These are phyloP conservation scores for Beauveria sp. DNA, from an alignment of 2,329 filamentous ascomycete genomes.

Conservation along the genomic window DNA sequence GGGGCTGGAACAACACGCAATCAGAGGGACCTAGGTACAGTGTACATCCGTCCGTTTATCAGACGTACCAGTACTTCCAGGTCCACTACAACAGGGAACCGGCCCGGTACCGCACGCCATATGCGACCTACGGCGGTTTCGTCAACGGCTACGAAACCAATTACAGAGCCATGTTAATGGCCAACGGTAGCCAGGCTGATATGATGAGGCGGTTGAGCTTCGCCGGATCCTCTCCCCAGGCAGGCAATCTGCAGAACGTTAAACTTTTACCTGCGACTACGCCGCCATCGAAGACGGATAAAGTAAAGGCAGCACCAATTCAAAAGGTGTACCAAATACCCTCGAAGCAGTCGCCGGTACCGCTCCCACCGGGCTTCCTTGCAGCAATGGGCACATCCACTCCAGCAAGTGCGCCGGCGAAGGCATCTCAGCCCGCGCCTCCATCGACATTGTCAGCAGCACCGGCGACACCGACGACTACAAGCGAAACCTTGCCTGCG, in stretches of 20 bases:
- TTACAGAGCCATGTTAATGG: constrained; percentile 36
- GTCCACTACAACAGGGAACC: constrained; percentile 52
- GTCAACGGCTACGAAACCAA: constrained; percentile 55
- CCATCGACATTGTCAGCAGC: neutral
- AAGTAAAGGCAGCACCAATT: constrained; percentile 18
- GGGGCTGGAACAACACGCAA: neutral
- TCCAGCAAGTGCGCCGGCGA: constrained; percentile 13
- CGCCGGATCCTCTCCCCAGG: neutral
- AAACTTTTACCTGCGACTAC: constrained; percentile 13
- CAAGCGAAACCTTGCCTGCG: neutral
- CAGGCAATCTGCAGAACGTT: neutral
- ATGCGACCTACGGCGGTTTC: constrained; percentile 49
- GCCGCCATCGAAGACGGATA: constrained; percentile 13
- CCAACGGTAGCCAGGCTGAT: constrained; percentile 18
- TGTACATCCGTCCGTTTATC: constrained; percentile 35
- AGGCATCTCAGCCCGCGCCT: constrained; percentile 7
- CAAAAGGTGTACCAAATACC: constrained; percentile 29
- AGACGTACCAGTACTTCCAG: constrained; percentile 52
- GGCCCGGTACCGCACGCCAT: constrained; percentile 52
- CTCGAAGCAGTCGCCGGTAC: constrained; percentile 36
- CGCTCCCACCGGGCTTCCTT: constrained; percentile 35
- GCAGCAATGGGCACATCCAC: constrained; percentile 31
- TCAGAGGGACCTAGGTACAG: constrained; percentile 24
- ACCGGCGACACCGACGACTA: neutral
- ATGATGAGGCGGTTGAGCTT: constrained; percentile 14